Evolutionary conservation across 2,329 filamentous ascomycete species (phyloP), one percentile per base, ranked within the genome.

Genomic region (Dactylellina parvicollis): DNA sequence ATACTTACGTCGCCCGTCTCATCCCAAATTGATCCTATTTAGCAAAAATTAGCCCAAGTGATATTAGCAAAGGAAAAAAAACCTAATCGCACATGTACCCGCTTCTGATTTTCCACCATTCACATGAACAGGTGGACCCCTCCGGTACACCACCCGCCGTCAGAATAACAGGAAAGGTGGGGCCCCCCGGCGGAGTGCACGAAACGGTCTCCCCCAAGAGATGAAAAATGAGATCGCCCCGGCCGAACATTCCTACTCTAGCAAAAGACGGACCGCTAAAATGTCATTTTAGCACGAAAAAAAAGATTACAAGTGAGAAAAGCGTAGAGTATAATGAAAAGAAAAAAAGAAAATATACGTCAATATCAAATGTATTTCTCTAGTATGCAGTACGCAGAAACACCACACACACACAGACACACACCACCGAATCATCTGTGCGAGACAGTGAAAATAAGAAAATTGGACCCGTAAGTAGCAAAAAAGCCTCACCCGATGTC

Each of bases 401-500:
- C 5, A 34, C 14, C 8, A 32, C 16, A n/a, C n/a, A n/a, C n/a
- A n/a, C n/a, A n/a, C n/a, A n/a, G n/a, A n/a, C n/a, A n/a, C n/a
- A n/a, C n/a, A n/a, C n/a, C n/a, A n/a, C n/a, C n/a, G n/a, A n/a
- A n/a, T n/a, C n/a, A n/a, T n/a, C 14, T 18, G 46, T 34, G n/a
- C 16, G 38, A 44, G 26, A 40, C 8, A 42, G 40, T 12, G 18
- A 9, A 3, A 42, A 28, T 16, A n/a, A 16, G 9, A 16, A 50
- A 34, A 32, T 16, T 14, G 20, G 40, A 28, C 18, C 32, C 46
- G 40, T 36, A 20, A 26, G 18, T 3, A 18, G 10, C 16, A 62
- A 73, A 73, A 73, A 73, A 73, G 69, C 69, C 69, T 73, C 69
- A 73, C 69, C 69, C 69, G 69, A 66, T 66, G 60, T 66, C 69